These are phyloP conservation scores for Lycium ferocissimum DNA, from an alignment of 257 asterid species.

Conservation along the genomic window DNA sequence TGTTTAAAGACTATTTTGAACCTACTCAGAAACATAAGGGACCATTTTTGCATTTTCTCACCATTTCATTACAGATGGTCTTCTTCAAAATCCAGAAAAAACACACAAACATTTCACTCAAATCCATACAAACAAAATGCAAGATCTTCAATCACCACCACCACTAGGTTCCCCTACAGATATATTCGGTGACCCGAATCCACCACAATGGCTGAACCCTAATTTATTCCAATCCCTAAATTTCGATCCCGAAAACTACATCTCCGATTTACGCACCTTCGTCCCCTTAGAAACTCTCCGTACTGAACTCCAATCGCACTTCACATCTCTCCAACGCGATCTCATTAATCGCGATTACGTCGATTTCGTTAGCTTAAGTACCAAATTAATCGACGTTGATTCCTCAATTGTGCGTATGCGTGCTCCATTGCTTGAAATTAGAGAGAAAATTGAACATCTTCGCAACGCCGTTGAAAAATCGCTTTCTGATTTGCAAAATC, in stretches of 20 bases:
- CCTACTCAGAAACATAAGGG: too few species aligned
- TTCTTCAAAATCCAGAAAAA: too few species aligned
- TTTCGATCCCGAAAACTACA: constrained; percentile 88
- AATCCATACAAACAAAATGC: constrained; percentile 8
- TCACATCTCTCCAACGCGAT: constrained; percentile 72
- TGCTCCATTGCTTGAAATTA: constrained; percentile 87
- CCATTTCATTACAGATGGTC: too few species aligned
- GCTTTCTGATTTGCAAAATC: constrained; percentile 67
- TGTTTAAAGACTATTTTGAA: too few species aligned
- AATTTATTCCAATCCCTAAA: constrained; percentile 67
- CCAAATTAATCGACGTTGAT: constrained; percentile 90
- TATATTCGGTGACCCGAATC: constrained; percentile 87
- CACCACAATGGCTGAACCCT: constrained; percentile 83
- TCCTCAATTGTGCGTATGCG: constrained; percentile 96
- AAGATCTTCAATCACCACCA: constrained; percentile 62
- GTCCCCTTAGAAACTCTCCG: constrained; percentile 95
- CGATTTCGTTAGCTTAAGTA: constrained; percentile 92
- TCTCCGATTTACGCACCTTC: constrained; percentile 92
- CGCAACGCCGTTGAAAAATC: constrained; percentile 75
- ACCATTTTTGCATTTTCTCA: too few species aligned
- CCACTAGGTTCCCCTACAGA: constrained; percentile 83
- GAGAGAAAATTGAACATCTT: constrained; percentile 77
- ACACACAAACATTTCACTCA: too few species aligned
- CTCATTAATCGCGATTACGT: constrained; percentile 89
- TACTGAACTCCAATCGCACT: constrained; percentile 80